These are phyloP conservation scores for Dendrobium nobile DNA, from an alignment of 106 monocot genomes.

Conservation along the genomic window DNA sequence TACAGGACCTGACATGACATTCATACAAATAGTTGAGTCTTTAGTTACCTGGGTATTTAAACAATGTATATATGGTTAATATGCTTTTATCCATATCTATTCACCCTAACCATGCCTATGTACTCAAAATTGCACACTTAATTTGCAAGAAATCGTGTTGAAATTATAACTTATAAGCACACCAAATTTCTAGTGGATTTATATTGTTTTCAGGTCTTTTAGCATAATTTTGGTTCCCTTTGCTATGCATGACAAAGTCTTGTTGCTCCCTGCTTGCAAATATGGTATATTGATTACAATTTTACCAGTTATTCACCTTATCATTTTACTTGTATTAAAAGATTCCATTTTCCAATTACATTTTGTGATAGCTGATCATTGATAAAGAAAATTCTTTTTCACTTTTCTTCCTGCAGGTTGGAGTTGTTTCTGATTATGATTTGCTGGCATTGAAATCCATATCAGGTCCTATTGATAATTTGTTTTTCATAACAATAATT, in stretches of 20 bases:
- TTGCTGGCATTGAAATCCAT: constrained; percentile 85
- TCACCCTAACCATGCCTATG: neutral
- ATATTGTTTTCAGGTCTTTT: neutral
- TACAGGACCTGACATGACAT: no score
- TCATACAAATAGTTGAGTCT: no score
- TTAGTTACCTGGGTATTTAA: no score
- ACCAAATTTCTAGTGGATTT: neutral
- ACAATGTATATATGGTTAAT: no score
- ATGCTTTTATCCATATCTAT: no score
- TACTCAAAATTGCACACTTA: neutral
- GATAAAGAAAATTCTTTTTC: neutral
- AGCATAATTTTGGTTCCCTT: neutral
- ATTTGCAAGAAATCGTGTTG: neutral
- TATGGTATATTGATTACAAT: neutral
- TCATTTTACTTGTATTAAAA: neutral
- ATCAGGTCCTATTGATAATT: constrained; percentile 48
- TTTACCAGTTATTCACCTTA: neutral
- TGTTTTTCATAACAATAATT: neutral
- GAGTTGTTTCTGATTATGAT: constrained; percentile 96
- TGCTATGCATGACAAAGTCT: neutral
- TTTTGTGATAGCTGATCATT: neutral
- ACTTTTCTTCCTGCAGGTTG: constrained; percentile 44
- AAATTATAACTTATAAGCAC: neutral
- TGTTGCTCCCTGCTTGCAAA: neutral
- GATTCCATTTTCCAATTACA: neutral